Evolutionary conservation across 2,329 filamentous ascomycete genomes (phyloP), one percentile per base, ranked within the genome.

Genomic region (Pseudogymnoascus sp.): DNA sequence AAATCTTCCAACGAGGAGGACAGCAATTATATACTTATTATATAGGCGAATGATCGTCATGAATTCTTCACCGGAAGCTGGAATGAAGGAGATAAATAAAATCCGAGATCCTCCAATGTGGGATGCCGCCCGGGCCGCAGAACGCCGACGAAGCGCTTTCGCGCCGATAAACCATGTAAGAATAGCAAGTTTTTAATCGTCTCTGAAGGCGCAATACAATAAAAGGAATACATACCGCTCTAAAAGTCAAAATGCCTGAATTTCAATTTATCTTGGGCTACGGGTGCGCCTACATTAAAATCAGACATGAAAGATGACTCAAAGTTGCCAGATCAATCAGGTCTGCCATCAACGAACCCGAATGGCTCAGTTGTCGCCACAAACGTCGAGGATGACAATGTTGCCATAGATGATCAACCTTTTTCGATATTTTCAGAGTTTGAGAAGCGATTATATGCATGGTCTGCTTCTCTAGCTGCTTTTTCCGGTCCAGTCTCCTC

Each of bases 401-500:
- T 28, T 17, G 47, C 47, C 47, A 8, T 53, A 31, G 23, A 53
- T 9, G 23, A 53, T 8, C 47, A 53, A 6, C 47, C 47, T 17
- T 31, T 31, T 53, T 53, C 47, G 8, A 53, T 53, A 53, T 53
- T 28, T 28, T 31, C 47, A 31, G 47, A 53, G 26, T 53, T 53
- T 11, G 47, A 53, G 9, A 53, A 53, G 23, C 47, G 47, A 11
- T 6, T 53, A 4, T 53, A 53, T 13, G 47, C 47, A 53, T 53
- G 47, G 47, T 53, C 23, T 53, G 65, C 66, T 5, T 64, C 65
- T 4, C 13, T 65, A 21, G 63, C 63, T 8, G 63, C 65, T 5
- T 64, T 66, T 31, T 42, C 66, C 11, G 68, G 64, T 1, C 67
- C 68, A 13, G 42, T 67, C 28, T 64, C 66, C 6, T 33, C 60